These are phyloP conservation scores for Podaxis mareebaensis DNA, from an alignment of 768 basidiomycete genomes.

Conservation along the genomic window DNA sequence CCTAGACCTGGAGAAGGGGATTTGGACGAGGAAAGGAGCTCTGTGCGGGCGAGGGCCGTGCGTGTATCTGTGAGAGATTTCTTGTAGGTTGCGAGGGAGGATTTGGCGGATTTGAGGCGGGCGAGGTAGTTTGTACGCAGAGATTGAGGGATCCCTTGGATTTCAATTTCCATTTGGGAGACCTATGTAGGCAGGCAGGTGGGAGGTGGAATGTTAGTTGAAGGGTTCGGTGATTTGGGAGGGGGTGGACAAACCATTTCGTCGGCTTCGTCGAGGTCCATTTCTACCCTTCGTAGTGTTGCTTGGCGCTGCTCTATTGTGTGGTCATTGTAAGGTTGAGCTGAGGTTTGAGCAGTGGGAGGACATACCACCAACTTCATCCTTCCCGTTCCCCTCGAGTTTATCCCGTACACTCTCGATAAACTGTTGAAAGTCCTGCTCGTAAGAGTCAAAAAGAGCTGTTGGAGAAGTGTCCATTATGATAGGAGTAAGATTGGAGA, in stretches of 20 bases:
- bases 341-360: conserved; percentile 4
- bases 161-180: conserved; percentile 99
- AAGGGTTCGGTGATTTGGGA: not conserved
- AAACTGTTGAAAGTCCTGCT: conserved; percentile 88
- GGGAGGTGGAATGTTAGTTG: conserved; percentile 5
- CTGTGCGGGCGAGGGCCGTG: conserved; percentile 67
- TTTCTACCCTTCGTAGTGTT: conserved; percentile 79
- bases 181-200: conserved; percentile 50
- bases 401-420: conserved; percentile 73
- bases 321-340: not conserved
- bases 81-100: conserved; percentile 77
- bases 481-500: not conserved
- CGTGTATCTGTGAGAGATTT: conserved; percentile 77
- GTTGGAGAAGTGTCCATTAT: conserved; percentile 83
- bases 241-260: conserved; percentile 73
- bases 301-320: conserved; percentile 77
- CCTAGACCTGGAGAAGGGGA: conserved; percentile 25
- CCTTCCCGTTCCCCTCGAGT: conserved; percentile 62
- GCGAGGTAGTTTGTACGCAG: conserved; percentile 75
- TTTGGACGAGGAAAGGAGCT: conserved; percentile 64
- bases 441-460: conserved; percentile 87
- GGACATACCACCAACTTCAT: conserved; percentile 69
- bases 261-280: conserved; percentile 97
- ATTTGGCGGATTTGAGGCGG: conserved; percentile 74
- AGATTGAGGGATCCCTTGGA: conserved; percentile 90